Conservation (phyloP, 2,329 filamentous ascomycete genomes). For the Bipolaris oryzae region DNA sequence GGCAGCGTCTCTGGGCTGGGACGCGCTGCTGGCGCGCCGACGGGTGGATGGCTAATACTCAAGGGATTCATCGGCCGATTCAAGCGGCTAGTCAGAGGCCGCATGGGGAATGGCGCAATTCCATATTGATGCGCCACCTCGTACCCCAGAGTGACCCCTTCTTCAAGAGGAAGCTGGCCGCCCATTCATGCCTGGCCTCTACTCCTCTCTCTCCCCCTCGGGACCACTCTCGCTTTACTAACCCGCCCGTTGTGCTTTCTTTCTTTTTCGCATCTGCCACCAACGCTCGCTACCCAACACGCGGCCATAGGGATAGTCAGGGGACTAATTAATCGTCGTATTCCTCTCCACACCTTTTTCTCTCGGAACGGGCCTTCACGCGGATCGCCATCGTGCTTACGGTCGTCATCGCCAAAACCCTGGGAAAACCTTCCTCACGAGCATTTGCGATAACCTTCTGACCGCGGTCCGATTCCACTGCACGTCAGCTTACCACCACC, state of each 20-base stretch:
- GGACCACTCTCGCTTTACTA: slow-evolving; percentile 17
- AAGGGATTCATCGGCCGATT: background rate
- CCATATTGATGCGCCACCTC: slow-evolving; percentile 6
- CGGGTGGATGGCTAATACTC: background rate
- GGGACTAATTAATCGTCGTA: slow-evolving; percentile 15
- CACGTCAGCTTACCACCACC: slow-evolving; percentile 40
- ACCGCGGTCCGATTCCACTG: slow-evolving; percentile 29
- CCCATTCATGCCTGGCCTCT: slow-evolving; percentile 3
- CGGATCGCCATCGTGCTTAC: slow-evolving; percentile 4
- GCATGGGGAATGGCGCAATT: slow-evolving; percentile 2
- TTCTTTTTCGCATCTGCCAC: slow-evolving; percentile 8
- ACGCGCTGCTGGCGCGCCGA: background rate
- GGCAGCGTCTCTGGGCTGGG: background rate
- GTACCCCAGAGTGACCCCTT: slow-evolving; percentile 9
- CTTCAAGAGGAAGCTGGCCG: slow-evolving; percentile 8
- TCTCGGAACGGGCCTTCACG: slow-evolving; percentile 8
- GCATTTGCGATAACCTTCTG: slow-evolving; percentile 4
- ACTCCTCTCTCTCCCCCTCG: slow-evolving; percentile 4
- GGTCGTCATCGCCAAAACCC: background rate
- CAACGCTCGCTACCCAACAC: slow-evolving; percentile 33
- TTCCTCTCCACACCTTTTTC: background rate
- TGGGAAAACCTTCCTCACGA: slow-evolving; percentile 8
- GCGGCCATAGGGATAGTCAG: slow-evolving; percentile 13
- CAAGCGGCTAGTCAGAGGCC: slow-evolving; percentile 1
- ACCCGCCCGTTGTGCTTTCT: slow-evolving; percentile 3